Conservation (phyloP, 1,139 yeast genomes). For the Debaryomyces sp. region DNA sequence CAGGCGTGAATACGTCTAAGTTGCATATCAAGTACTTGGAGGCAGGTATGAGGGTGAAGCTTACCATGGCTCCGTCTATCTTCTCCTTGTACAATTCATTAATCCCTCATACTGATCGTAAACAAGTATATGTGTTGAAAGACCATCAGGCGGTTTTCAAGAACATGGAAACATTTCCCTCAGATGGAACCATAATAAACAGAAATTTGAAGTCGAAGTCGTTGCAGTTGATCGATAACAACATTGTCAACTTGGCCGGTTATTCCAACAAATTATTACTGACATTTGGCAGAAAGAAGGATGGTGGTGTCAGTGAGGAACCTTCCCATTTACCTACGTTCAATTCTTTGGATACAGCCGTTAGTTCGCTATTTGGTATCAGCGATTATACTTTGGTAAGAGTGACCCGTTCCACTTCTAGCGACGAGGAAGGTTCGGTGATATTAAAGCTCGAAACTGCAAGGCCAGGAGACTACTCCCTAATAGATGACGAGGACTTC, state of each 20-base stretch:
- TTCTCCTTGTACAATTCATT: slow-evolving; percentile 46
- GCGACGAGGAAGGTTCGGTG: slow-evolving; percentile 52
- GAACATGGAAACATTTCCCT: slow-evolving; percentile 11
- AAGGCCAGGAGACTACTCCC: slow-evolving; percentile 49
- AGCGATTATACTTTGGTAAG: slow-evolving; percentile 49
- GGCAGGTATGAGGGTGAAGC: slow-evolving; percentile 52
- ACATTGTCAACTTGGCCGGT: slow-evolving; percentile 37
- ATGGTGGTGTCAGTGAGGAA: slow-evolving; percentile 10
- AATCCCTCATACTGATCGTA: slow-evolving; percentile 33
- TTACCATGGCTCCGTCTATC: slow-evolving; percentile 49
- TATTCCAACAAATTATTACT: slow-evolving; percentile 41
- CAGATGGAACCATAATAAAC: not conserved
- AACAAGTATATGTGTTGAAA: slow-evolving; percentile 13
- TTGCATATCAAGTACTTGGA: slow-evolving; percentile 56
- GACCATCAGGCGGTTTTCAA: not conserved
- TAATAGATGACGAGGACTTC: slow-evolving; percentile 52
- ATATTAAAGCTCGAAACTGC: slow-evolving; percentile 57
- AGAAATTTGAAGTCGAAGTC: slow-evolving; percentile 21
- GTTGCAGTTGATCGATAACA: slow-evolving; percentile 39
- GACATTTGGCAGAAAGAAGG: slow-evolving; percentile 21
- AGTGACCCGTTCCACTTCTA: slow-evolving; percentile 57
- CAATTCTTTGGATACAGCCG: slow-evolving; percentile 50
- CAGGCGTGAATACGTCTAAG: slow-evolving; percentile 22
- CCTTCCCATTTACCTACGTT: slow-evolving; percentile 35
- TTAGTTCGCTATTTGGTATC: slow-evolving; percentile 42